Base-by-base conservation (phyloP, 176 grass and related monocot genomes). In the Pontederia paniculata region DNA sequence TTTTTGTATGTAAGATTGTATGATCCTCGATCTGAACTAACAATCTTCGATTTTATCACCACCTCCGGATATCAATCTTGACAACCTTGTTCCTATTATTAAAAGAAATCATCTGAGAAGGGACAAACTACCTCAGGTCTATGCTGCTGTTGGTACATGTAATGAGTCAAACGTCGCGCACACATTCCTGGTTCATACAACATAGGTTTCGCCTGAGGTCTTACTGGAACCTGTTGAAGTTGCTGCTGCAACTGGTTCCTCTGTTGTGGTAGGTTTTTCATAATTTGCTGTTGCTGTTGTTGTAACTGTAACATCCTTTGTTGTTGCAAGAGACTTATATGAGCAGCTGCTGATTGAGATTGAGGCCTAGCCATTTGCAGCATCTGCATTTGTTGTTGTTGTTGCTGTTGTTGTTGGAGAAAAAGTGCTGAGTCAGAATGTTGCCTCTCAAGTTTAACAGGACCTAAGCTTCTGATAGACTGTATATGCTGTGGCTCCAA, bases 101-200 rank as follows among this genome's bases (percentile, higher is more conserved):
- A n/a, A n/a, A n/a, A n/a, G n/a, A n/a, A n/a, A n/a, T n/a, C n/a
- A 49, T 17, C 15, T 12, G 14, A 17, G n/a, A n/a, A n/a, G 2
- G 4, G 14, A n/a, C 11, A 23, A 9, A 65, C 57, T 78, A 78
- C 76, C 10, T 72, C 58, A 50, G 76, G 68, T 41, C 67, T 62
- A 10, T 72, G 68, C 69, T 78, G 68, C 59, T 78, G 68, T 23
- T 67, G 60, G 50, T 78, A 65, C 68, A 78, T 78, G 21, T 78
- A 78, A 50, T 58, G 48, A 13, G 76, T 72, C 42, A 78, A 55
- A 17, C 52, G 48, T 14, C 60, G 51, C 21, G 76, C 76, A 54
- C 76, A 78, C 44, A 67, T 72, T 48, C 76, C 76, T 12, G 76
- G 76, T 42, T 78, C 76, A 66, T 72, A 78, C 2, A 62, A 54